Percentiles rank a stretch among this genome's conserved stretches.
phyloP scores from a whole-genome alignment of 768 basidiomycete genomes.

The Kwoniella botswanensis region DNA sequence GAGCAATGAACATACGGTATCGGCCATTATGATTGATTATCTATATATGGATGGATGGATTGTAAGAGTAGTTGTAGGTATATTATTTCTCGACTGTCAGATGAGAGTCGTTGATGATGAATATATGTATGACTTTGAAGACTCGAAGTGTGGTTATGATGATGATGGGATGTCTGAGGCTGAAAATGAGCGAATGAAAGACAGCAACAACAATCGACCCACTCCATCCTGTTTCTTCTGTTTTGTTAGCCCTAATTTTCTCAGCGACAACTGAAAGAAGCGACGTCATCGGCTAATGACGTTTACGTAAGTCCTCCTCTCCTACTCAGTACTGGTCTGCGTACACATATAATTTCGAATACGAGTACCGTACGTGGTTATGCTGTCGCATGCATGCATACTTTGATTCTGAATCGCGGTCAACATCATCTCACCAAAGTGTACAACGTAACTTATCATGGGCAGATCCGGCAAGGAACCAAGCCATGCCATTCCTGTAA shows the following conservation, averaged over 20 bases:
- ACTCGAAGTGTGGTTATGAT: not conserved
- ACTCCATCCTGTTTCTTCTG: constrained; percentile 4
- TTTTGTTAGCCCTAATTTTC: not conserved
- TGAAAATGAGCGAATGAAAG: not conserved
- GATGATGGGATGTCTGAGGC: not conserved
- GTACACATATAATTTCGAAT: no score
- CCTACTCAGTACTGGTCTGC: not conserved
- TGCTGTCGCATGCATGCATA: no score
- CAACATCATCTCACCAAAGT: no score
- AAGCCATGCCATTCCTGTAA: no score
- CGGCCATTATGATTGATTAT: constrained; percentile 16
- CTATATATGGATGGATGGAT: not conserved
- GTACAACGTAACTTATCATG: no score
- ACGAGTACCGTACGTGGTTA: no score
- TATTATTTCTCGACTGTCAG: no score
- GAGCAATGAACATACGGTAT: constrained; percentile 16
- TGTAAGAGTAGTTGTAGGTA: not conserved
- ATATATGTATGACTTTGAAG: no score
- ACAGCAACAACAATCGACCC: constrained; percentile 3
- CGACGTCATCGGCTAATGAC: constrained; percentile 1
- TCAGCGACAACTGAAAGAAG: not conserved
- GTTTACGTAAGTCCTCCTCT: not conserved
- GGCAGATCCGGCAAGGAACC: no score
- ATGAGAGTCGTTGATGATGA: not conserved
- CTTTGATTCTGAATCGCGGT: no score